Evolutionary conservation across 139 green algal species (phyloP).

Genomic region (Desmodesmus armatus): DNA sequence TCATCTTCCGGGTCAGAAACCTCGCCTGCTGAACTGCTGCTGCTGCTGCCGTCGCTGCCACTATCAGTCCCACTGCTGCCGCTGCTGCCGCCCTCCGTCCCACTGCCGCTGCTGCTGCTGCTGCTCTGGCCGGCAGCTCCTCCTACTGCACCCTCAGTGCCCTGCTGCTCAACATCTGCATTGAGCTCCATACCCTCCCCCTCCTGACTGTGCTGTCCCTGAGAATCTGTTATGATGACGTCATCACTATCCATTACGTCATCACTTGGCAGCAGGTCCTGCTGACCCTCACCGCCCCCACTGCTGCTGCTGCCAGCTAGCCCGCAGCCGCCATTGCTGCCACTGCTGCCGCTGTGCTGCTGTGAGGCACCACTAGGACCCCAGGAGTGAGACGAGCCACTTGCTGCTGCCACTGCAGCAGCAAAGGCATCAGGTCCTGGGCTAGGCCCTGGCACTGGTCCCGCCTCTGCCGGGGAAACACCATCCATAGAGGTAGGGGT

Average conservation of each 20-base stretch:
- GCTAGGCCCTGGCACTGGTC: not conserved
- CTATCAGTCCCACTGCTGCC: not conserved
- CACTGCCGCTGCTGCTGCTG: not conserved
- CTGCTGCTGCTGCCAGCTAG: not conserved
- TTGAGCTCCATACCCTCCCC: not conserved
- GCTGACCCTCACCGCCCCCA: not conserved
- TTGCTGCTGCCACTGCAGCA: conserved; percentile 7
- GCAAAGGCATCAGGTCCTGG: conserved; percentile 9
- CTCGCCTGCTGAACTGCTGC: not conserved
- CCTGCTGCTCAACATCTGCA: not conserved
- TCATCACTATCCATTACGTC: not conserved
- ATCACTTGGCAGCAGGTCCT: too few species aligned
- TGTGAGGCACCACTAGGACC: not conserved
- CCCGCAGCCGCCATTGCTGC: not conserved
- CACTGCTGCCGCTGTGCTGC: not conserved
- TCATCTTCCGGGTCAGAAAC: not conserved
- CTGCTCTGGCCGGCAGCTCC: not conserved
- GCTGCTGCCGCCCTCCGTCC: not conserved
- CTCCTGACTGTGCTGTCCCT: not conserved
- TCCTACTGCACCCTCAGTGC: not conserved
- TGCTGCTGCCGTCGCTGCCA: not conserved
- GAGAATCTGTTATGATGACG: too few species aligned
- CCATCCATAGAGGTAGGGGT: too few species aligned
- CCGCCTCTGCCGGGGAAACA: not conserved
- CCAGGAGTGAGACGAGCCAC: conserved; percentile 10